Evolutionary conservation across 768 basidiomycete species (phyloP), one percentile per base, ranked within the genome.

Genomic region (Lactarius sp.): DNA sequence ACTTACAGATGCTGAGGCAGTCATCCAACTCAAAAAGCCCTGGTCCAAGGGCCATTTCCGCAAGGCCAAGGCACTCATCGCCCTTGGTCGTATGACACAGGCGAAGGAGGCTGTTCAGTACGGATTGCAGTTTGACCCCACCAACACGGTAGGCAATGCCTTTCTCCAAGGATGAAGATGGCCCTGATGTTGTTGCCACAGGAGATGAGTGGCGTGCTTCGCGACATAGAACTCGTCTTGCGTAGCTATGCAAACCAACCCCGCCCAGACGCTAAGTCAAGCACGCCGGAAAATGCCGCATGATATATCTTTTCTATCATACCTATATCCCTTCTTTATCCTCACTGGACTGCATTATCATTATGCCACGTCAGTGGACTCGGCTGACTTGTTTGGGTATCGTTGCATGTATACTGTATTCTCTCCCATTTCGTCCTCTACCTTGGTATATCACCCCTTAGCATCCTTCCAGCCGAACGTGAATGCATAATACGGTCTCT

Each of bases 21-120:
- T 98, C 70, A 87, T 97, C 47, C 75, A 83, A 66, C 77, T 97
- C 56, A 90, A 93, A 70, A 80, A 86, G 60, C 86, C 85, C 51
- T 98, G 96, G 95, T 84, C 90, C 70, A 99, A 98, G 72, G 97
- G 94, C 0, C 92, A 98, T 74, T 97, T 97, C 80, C 82, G 97
- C 62, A 94, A 90, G 72, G 90, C 92, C 2, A 93, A 92, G 72
- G 93, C 96, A 0, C 77, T 99, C 49, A 77, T 90, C 2, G 92
- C 83, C 22, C 78, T 99, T 55, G 81, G 80, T 3, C 76, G 79
- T 51, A 75, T 84, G 60, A 76, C 85, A 49, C 94, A 96, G 49
- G 94, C 94, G 9, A 83, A 84, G 67, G 90, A 93, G 52, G 86
- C 94, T 2, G 76, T 96, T 63, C 80, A 84, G 67, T 80, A 94